Base-by-base conservation (phyloP, 371 early-diverging fungal genomes). In the Mucor lusitanicus region DNA sequence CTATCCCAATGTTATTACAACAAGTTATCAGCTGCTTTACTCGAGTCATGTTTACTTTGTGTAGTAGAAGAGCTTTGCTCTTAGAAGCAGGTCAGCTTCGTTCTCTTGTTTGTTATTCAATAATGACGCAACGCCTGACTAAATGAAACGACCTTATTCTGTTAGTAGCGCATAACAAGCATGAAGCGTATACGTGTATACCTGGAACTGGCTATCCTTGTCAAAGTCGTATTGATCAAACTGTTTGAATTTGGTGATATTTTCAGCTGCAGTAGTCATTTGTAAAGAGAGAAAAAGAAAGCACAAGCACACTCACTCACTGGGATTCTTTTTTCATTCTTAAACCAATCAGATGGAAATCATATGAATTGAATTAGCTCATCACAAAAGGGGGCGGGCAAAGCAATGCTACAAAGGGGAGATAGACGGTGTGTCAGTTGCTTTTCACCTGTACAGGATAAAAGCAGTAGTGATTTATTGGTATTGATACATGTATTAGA, bases 31-130 rank as follows among this genome's bases (percentile, higher is more conserved):
- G 25, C 9, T 23, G 11, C 3, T 37, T 11, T 9, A 23, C 12
- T 50, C 3, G 11, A 48, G 25, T 25, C 11, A 2, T 11, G 25
- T 19, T 44, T 74, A 74, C 74, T 68, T 74, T 67, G 74, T 65
- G 62, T 74, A 74, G 44, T 74, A 74, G 64, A 74, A 74, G 13
- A 70, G 21, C 25, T 70, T 70, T 15, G 74, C 74, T n/a, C 61
- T 67, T 46, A 62, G 40, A 11, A 74, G 44, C 7, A 74, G 23
- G 23, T 74, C 65, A 21, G 50, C 58, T 15, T 70, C 62, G 25
- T 69, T 66, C 0, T 64, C 68, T 59, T 67, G 64, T 15, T 70
- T 68, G 30, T 70, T 67, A 27, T 70, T 63, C 15, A 70, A 25
- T 32, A 74, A 30, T 15, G 74, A 74, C 12, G 64, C 55, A 42